Conservation (phyloP, 1,139 yeast species). For the Hyphopichia fennica region DNA sequence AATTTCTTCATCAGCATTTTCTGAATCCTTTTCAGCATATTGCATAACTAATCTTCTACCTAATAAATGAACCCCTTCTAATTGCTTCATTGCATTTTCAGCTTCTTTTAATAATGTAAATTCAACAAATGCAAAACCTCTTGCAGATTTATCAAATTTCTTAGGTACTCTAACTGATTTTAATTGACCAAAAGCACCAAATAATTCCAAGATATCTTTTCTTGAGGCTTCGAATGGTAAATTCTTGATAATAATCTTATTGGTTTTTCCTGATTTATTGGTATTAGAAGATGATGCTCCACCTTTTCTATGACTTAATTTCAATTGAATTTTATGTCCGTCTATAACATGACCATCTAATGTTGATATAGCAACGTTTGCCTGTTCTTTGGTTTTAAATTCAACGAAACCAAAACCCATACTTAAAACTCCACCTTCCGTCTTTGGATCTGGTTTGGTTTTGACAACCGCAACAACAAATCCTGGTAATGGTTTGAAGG, state of each 20-base stretch:
- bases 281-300: conserved; percentile 26
- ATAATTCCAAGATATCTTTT: conserved; percentile 85
- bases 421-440: conserved; percentile 61
- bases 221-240: conserved; percentile 95
- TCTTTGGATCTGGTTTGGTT: conserved; percentile 85
- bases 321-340: conserved; percentile 88
- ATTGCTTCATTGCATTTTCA: conserved; percentile 89
- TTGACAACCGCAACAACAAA: conserved; percentile 82
- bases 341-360: conserved; percentile 80
- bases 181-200: conserved; percentile 91
- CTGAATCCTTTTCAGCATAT: conserved; percentile 81
- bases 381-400: conserved; percentile 75
- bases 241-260: conserved; percentile 89
- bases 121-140: conserved; percentile 98
- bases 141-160: conserved; percentile 90
- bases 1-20: conserved; percentile 85
- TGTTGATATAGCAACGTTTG: conserved; percentile 68
- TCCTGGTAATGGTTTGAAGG: conserved; percentile 73
- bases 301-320: conserved; percentile 75
- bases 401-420: conserved; percentile 98
- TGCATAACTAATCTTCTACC: conserved; percentile 97
- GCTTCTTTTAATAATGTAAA: conserved; percentile 88
- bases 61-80: conserved; percentile 93
- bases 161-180: conserved; percentile 95
- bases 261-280: conserved; percentile 44